phyloP scores from a whole-genome alignment of 2,329 filamentous ascomycete genomes.

The Geosmithia flava region DNA sequence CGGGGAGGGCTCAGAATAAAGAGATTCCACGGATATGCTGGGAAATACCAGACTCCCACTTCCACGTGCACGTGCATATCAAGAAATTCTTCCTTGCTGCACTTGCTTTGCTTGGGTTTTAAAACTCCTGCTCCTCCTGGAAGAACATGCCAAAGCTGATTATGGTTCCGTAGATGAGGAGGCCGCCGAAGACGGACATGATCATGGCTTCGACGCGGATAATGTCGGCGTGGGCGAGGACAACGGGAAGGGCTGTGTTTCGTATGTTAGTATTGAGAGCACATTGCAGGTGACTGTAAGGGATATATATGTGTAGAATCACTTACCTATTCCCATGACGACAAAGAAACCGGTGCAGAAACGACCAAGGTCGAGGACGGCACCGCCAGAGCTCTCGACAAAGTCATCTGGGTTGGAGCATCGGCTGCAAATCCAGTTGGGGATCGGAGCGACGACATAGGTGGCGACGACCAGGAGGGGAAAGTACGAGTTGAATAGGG shows the following conservation, averaged over 20 bases:
- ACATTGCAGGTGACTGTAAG: neutral
- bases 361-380: conserved; percentile 81
- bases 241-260: conserved; percentile 62
- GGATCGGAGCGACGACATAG: conserved; percentile 84
- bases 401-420: conserved; percentile 93
- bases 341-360: conserved; percentile 95
- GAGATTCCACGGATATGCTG: too few relatives aligned
- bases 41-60: too few relatives aligned
- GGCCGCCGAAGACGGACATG: conserved; percentile 87
- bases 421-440: conserved; percentile 90
- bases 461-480: conserved; percentile 92
- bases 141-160: conserved; percentile 99
- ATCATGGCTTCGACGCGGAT: conserved; percentile 79
- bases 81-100: neutral
- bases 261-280: conserved; percentile 5
- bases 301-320: neutral
- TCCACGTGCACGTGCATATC: too few relatives aligned
- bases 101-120: conserved; percentile 9
- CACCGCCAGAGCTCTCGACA: conserved; percentile 70
- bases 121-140: conserved; percentile 95
- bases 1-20: too few relatives aligned
- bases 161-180: conserved; percentile 95
- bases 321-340: conserved; percentile 91
- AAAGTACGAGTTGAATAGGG: conserved; percentile 89
- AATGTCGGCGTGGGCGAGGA: conserved; percentile 76